Evolutionary conservation across 164 flowering plant genomes (phyloP), one percentile per base, ranked within the genome.

Genomic region (Chimonanthus praecox): DNA sequence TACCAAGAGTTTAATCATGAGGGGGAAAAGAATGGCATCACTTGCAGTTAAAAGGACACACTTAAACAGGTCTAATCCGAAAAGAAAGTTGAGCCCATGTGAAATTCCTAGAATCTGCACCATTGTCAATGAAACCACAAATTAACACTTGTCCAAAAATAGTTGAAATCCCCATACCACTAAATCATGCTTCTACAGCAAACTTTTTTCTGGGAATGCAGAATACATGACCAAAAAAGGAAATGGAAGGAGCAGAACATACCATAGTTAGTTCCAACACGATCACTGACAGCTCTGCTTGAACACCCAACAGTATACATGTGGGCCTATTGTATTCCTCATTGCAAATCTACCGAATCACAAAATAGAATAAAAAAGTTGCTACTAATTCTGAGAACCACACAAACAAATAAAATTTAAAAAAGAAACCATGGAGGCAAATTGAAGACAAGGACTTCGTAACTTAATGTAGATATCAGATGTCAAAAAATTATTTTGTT

Each of bases 221-320:
- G 60, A 54, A 54, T 54, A 9, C 60, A 54, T 54, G 60, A 10
- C 5, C 10, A n/a, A 45, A 5, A 43, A 68, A 50, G 4, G 18
- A 49, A 33, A 4, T 54, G 70, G 47, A 58, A 46, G 61, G 69
- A 71, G 71, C 63, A 68, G 58, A 67, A 64, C 46, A 74, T 91
- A 92, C 99, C 99, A 87, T 86, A 20, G 88, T 87, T 65, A 94
- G 87, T 78, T 94, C 99, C 80, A 84, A 79, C 51, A 79, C 73
- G 74, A 92, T 71, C 78, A 82, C 77, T 5, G 99, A 92, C 33
- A 91, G 62, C 78, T 89, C 95, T 70, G 90, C 82, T 81, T 92
- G 97, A 86, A 89, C 78, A 81, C 97, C 98, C 74, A 96, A 77
- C 58, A 89, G 74, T 60, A 89, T 67, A 84, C 97, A 88, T 16